These are phyloP conservation scores for Globisporangium okanoganense DNA, from an alignment of 352 stramenopile genomes.

Conservation along the genomic window DNA sequence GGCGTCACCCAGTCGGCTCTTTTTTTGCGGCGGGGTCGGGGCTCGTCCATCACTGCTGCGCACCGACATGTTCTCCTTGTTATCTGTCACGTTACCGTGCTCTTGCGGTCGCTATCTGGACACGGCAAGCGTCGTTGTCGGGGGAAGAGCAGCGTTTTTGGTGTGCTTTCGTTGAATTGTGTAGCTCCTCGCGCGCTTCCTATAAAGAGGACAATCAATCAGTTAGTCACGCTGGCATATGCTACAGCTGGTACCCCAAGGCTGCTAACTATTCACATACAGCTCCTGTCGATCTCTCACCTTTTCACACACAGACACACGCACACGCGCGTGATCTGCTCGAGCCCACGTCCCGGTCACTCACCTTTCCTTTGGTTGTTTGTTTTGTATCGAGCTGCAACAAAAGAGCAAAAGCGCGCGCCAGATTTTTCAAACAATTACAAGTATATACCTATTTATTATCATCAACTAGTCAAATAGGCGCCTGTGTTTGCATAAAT, in stretches of 20 bases:
- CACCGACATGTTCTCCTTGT: not conserved
- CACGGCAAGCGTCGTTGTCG: not conserved
- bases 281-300: not conserved
- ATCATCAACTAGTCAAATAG: not conserved
- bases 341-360: not conserved
- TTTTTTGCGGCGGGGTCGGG: conserved; percentile 7
- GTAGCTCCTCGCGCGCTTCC: not conserved
- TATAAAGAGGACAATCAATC: not conserved
- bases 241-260: not conserved
- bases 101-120: not conserved
- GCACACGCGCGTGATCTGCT: not conserved
- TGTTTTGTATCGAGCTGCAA: conserved; percentile 3
- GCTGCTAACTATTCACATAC: too few relatives aligned
- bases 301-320: not conserved
- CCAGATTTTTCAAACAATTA: not conserved
- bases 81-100: not conserved
- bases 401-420: not conserved
- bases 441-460: not conserved
- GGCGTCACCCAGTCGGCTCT: not conserved
- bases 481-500: too few relatives aligned
- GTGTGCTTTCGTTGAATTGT: not conserved
- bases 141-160: not conserved
- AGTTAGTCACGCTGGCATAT: not conserved
- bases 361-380: conserved; percentile 7
- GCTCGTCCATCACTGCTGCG: conserved; percentile 1